Evolutionary conservation across 2,329 filamentous ascomycete genomes (phyloP).

Genomic region (Ophioceras dolichostomum): DNA sequence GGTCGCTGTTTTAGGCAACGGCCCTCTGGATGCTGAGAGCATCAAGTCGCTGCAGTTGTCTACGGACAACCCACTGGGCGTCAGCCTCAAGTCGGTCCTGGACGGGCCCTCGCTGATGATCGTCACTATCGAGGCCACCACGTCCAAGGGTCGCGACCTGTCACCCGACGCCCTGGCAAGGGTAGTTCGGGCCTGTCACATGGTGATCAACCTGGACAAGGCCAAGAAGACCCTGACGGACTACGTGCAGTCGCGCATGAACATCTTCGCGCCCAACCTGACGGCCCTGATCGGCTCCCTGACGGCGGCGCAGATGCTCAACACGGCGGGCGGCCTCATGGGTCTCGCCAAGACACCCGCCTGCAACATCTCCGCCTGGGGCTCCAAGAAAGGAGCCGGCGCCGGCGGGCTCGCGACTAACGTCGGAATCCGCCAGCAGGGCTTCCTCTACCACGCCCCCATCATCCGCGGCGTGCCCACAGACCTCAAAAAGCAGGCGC

Average conservation of each 20-base stretch:
- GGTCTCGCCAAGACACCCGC: conserved; percentile 85
- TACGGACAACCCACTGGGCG: conserved; percentile 64
- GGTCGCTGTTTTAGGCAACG: conserved; percentile 85
- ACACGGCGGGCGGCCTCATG: conserved; percentile 78
- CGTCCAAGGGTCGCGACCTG: conserved; percentile 71
- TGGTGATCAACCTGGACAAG: conserved; percentile 75
- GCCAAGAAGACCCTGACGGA: conserved; percentile 81
- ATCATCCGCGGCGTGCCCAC: conserved; percentile 75
- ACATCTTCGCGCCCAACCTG: conserved; percentile 86
- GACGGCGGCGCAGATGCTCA: conserved; percentile 92
- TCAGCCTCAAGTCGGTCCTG: conserved; percentile 66
- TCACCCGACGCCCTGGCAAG: conserved; percentile 60
- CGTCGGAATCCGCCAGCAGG: conserved; percentile 79
- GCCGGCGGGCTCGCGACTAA: conserved; percentile 79
- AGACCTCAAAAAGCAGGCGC: conserved; percentile 83
- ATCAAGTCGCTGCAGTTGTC: conserved; percentile 71
- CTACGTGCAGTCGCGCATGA: conserved; percentile 96
- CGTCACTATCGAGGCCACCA: conserved; percentile 88
- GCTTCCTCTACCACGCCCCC: conserved; percentile 84
- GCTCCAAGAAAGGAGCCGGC: conserved; percentile 74
- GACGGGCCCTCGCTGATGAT: conserved; percentile 91
- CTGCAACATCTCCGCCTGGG: conserved; percentile 84
- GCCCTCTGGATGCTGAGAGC: conserved; percentile 67
- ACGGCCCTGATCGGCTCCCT: conserved; percentile 83
- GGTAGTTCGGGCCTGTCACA: conserved; percentile 69